Evolutionary conservation across 148 eudicot species (phyloP).

Genomic region (Chenopodium berlandieri): DNA sequence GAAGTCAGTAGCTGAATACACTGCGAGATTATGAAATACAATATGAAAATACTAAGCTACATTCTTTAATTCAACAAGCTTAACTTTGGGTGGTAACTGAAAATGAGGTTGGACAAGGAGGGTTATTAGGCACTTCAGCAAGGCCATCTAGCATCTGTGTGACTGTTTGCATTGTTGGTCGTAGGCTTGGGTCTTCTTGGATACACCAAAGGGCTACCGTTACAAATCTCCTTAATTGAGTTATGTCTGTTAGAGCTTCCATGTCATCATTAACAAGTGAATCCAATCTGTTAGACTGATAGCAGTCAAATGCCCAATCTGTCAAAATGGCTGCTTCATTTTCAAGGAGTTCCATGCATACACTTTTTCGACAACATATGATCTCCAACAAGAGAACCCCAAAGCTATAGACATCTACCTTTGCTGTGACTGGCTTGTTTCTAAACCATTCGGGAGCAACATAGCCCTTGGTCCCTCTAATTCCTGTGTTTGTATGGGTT

Average conservation of each 20-base stretch:
- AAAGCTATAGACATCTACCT: slow-evolving; percentile 57
- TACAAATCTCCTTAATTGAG: slow-evolving; percentile 7
- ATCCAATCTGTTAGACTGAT: slow-evolving; percentile 18
- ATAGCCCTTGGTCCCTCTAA: slow-evolving; percentile 68
- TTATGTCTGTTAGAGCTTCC: slow-evolving; percentile 16
- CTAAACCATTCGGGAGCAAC: slow-evolving; percentile 78
- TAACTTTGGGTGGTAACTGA: not conserved
- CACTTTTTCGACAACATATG: slow-evolving; percentile 31
- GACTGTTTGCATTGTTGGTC: slow-evolving; percentile 40
- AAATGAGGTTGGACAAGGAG: slow-evolving; percentile 30
- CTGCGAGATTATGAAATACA: not conserved
- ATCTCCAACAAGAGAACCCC: slow-evolving; percentile 48
- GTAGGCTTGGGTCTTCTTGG: slow-evolving; percentile 37
- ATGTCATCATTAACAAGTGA: slow-evolving; percentile 16
- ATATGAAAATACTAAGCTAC: too few relatives aligned
- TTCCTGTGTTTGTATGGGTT: slow-evolving; percentile 42
- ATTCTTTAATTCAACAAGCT: too few relatives aligned
- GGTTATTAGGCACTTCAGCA: slow-evolving; percentile 22
- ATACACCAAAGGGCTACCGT: slow-evolving; percentile 41
- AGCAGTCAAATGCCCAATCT: slow-evolving; percentile 50
- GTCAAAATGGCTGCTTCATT: slow-evolving; percentile 23
- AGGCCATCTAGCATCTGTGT: slow-evolving; percentile 40
- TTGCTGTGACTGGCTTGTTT: slow-evolving; percentile 40
- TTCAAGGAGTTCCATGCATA: slow-evolving; percentile 5
- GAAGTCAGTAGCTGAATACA: too few relatives aligned